These are phyloP conservation scores for Aspergillus jensenii DNA, from an alignment of 2,329 filamentous ascomycete species.

Conservation along the genomic window DNA sequence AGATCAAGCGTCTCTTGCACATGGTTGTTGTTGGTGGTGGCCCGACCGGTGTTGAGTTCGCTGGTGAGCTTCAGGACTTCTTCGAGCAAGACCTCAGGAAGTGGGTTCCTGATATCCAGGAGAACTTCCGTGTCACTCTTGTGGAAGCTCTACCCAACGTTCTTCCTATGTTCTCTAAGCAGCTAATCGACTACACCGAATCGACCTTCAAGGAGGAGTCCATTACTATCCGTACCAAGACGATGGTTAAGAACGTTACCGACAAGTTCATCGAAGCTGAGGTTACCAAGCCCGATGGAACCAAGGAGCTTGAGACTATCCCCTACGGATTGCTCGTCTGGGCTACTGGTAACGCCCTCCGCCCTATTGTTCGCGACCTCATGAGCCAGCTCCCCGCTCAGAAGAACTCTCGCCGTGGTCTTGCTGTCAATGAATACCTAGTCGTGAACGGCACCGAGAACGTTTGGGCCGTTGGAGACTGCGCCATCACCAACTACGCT, in stretches of 20 bases:
- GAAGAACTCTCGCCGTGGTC: slow-evolving; percentile 88
- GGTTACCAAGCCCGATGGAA: slow-evolving; percentile 75
- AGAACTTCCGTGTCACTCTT: slow-evolving; percentile 95
- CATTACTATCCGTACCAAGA: slow-evolving; percentile 97
- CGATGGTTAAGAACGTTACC: slow-evolving; percentile 97
- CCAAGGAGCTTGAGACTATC: slow-evolving; percentile 76
- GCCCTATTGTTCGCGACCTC: slow-evolving; percentile 84
- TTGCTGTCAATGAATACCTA: slow-evolving; percentile 97
- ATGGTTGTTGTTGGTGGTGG: slow-evolving; percentile 96
- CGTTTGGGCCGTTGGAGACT: slow-evolving; percentile 97
- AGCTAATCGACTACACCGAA: slow-evolving; percentile 98
- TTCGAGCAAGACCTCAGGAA: slow-evolving; percentile 98
- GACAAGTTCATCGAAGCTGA: slow-evolving; percentile 92
- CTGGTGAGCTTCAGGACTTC: slow-evolving; percentile 97
- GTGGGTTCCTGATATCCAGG: slow-evolving; percentile 91
- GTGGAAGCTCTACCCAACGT: slow-evolving; percentile 95
- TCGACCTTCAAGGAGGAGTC: slow-evolving; percentile 98
- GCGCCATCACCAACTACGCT: slow-evolving; percentile 94
- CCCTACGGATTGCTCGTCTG: slow-evolving; percentile 96
- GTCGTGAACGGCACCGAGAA: slow-evolving; percentile 96
- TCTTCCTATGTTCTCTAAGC: slow-evolving; percentile 97
- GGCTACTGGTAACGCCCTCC: slow-evolving; percentile 95
- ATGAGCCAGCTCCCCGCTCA: slow-evolving; percentile 91
- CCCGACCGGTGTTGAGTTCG: slow-evolving; percentile 96
- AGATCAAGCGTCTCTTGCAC: slow-evolving; percentile 91